These are phyloP conservation scores for Penicillium antarcticum DNA, from an alignment of 495 filamentous ascomycete genomes.

Conservation along the genomic window DNA sequence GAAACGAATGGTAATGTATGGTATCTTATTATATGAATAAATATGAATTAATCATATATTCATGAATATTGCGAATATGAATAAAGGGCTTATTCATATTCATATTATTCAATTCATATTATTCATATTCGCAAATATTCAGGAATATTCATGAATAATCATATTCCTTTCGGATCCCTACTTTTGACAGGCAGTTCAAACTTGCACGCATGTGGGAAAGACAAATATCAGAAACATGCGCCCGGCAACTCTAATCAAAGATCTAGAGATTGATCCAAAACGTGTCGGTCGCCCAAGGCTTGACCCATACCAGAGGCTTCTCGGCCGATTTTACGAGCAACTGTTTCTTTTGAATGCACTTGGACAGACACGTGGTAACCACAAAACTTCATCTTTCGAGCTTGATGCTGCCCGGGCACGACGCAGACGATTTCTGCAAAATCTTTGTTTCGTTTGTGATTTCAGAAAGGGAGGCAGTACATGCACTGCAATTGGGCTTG, in stretches of 20 bases:
- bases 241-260: no score
- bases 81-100: no score
- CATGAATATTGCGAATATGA: no score
- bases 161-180: no score
- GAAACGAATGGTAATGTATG: conserved; percentile 6
- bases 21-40: conserved; percentile 5
- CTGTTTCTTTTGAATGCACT: conserved; percentile 25
- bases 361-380: conserved; percentile 23
- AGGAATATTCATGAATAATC: no score
- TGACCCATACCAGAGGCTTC: conserved; percentile 12
- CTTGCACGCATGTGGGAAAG: no score
- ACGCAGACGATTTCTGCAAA: conserved; percentile 17
- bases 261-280: background rate
- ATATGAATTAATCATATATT: conserved; percentile 8
- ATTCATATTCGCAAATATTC: no score
- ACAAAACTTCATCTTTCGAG: conserved; percentile 9
- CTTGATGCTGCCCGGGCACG: background rate
- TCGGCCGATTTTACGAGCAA: conserved; percentile 31
- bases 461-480: conserved; percentile 27
- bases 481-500: conserved; percentile 26
- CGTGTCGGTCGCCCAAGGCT: conserved; percentile 3
- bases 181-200: no score
- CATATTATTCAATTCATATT: no score
- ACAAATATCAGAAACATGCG: no score
- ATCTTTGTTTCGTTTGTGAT: conserved; percentile 33